Evolutionary conservation across 164 flowering plant genomes (phyloP).

Genomic region (Euptelea pleiosperma): DNA sequence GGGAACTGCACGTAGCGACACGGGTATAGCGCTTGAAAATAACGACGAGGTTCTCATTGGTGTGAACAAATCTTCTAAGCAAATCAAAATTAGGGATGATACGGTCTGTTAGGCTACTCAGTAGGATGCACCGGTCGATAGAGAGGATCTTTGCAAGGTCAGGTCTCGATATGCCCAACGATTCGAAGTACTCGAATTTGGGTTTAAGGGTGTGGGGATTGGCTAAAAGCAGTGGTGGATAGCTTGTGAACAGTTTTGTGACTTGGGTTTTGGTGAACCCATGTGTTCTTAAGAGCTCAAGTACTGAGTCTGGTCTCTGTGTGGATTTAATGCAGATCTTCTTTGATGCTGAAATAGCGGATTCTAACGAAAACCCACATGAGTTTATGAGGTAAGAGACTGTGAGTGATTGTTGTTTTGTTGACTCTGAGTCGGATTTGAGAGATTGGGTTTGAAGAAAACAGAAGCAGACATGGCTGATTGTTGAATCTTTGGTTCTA

Average conservation of each 20-base stretch:
- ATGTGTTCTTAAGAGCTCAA: neutral
- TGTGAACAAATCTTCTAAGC: neutral
- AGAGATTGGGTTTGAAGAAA: constrained; percentile 5
- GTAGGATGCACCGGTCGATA: neutral
- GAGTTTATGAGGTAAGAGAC: constrained; percentile 4
- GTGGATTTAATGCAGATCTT: neutral
- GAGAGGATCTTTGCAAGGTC: neutral
- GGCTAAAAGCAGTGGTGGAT: neutral
- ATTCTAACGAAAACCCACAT: constrained; percentile 4
- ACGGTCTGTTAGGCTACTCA: neutral
- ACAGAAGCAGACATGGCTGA: neutral
- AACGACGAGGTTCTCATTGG: neutral
- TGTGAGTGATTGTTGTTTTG: neutral
- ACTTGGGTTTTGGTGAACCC: neutral
- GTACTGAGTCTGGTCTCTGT: neutral
- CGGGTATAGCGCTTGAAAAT: neutral
- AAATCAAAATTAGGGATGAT: constrained; percentile 3
- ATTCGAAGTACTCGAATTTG: neutral
- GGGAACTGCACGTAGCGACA: neutral
- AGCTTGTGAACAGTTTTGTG: neutral
- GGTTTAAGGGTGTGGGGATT: neutral
- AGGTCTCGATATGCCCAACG: neutral
- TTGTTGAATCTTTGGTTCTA: neutral
- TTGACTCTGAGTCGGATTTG: neutral
- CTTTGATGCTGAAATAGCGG: constrained; percentile 1